phyloP scores from a whole-genome alignment of 2,329 filamentous ascomycete species.

The Apiospora hydei region DNA sequence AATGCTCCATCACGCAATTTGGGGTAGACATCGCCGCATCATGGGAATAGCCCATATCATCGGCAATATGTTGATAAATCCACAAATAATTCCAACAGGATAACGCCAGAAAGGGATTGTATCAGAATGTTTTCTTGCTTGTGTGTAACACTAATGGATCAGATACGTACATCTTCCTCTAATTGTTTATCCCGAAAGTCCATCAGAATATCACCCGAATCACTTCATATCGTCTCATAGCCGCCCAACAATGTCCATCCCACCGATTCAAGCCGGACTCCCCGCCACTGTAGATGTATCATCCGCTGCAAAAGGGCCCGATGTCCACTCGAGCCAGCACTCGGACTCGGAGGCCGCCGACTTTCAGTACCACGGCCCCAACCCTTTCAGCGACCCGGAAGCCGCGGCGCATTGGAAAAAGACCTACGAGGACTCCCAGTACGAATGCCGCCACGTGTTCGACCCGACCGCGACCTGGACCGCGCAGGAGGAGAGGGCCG shows the following conservation, averaged over 20 bases:
- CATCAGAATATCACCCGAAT: no score
- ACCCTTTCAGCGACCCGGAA: slow-evolving; percentile 41
- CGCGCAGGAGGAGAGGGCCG: slow-evolving; percentile 57
- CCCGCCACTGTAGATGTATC: not conserved
- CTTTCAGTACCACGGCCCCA: slow-evolving; percentile 28
- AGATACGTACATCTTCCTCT: no score
- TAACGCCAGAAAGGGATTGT: no score
- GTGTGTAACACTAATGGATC: no score
- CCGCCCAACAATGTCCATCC: not conserved
- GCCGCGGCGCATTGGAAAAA: slow-evolving; percentile 33
- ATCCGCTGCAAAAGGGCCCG: not conserved
- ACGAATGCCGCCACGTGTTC: slow-evolving; percentile 63
- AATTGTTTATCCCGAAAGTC: no score
- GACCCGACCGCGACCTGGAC: slow-evolving; percentile 62
- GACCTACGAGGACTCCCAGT: slow-evolving; percentile 45
- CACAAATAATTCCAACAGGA: not conserved
- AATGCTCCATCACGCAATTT: not conserved
- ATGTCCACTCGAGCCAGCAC: not conserved
- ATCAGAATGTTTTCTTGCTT: no score
- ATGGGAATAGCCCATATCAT: not conserved
- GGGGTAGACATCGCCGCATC: not conserved
- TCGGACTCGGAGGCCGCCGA: not conserved
- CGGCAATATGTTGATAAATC: not conserved
- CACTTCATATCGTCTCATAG: not conserved
- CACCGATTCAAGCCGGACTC: not conserved